Evolutionary conservation across 208 protist species (phyloP), one percentile per base, ranked within the genome.

Genomic region (Trypanosoma rangeli): DNA sequence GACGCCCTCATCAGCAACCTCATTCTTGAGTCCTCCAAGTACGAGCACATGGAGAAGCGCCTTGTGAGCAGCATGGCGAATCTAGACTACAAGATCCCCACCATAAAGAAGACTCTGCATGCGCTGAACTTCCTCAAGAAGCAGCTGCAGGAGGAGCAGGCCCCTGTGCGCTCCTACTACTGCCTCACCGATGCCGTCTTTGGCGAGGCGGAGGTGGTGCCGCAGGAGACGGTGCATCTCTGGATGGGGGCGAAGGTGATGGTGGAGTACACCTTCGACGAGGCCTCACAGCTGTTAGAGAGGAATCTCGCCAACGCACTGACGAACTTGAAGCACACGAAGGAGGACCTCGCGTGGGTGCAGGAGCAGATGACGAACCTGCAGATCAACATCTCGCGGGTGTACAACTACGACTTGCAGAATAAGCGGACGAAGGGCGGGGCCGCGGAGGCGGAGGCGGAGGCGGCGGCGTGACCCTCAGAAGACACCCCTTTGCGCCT

Each of bases 171-270:
- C 24, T 93, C 94, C 0, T 86, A 94, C 79, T 97, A 97, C 77
- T 87, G 87, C 15, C 75, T 98, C 9, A 89, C 92, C 5, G 95
- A 97, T 55, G 87, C 82, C 66, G 81, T 97, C 42, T 97, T 96
- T 75, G 90, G 81, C 56, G 79, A 96, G 68, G 93, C 92, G 5
- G 71, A 89, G 37, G 86, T 98, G 39, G 67, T 58, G 18, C 80
- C 87, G 20, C 90, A 95, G 78, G 68, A 93, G 59, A 94, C 89
- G 9, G 90, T 97, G 29, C 94, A 95, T 70, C 72, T 98, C 5
- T 98, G 94, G 95, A 85, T 98, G 20, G 96, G 97, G 16, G 97
- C 97, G 7, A 98, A 98, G 73, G 94, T 98, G 15, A 98, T 99
- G 95, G 93, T 98, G 28, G 98, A 99, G 86, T 99, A 98, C 82